Evolutionary conservation across 208 protist genomes (phyloP).

Genomic region (Porcisia deanei): DNA sequence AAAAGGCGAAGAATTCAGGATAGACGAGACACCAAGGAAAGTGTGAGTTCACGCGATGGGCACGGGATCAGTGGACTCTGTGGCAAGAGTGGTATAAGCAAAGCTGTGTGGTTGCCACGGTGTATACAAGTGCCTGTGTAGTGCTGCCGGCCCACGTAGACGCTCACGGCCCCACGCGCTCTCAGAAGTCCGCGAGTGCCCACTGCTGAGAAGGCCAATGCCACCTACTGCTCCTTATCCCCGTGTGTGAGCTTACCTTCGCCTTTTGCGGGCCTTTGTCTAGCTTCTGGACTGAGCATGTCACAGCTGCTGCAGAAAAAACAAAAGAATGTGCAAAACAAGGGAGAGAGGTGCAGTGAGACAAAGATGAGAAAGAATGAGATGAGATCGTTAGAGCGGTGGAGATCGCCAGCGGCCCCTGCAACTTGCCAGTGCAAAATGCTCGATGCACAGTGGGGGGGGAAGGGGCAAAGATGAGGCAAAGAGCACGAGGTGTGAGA

Average conservation of each 20-base stretch:
- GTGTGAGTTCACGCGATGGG: neutral
- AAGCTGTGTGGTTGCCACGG: too few relatives aligned
- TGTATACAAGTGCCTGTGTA: neutral
- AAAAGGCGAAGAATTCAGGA: neutral
- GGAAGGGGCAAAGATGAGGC: neutral
- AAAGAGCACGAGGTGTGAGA: neutral
- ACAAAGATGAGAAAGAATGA: neutral
- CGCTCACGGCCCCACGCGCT: neutral
- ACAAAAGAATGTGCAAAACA: neutral
- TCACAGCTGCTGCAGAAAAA: neutral
- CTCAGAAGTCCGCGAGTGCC: neutral
- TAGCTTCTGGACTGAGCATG: neutral
- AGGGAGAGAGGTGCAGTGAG: neutral
- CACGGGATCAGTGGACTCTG: neutral
- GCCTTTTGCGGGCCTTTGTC: neutral
- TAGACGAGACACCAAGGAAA: too few relatives aligned
- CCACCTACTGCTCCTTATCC: neutral
- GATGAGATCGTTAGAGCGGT: neutral
- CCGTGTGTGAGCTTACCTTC: neutral
- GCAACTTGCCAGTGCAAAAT: neutral
- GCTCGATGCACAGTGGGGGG: neutral
- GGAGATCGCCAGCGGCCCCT: neutral
- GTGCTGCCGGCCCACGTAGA: neutral
- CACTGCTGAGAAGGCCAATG: neutral
- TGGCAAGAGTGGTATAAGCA: neutral